Percentiles rank a stretch among this genome's conserved stretches.
phyloP scores from a whole-genome alignment of 1,284 basidiomycete genomes.

The Malassezia caprae region DNA sequence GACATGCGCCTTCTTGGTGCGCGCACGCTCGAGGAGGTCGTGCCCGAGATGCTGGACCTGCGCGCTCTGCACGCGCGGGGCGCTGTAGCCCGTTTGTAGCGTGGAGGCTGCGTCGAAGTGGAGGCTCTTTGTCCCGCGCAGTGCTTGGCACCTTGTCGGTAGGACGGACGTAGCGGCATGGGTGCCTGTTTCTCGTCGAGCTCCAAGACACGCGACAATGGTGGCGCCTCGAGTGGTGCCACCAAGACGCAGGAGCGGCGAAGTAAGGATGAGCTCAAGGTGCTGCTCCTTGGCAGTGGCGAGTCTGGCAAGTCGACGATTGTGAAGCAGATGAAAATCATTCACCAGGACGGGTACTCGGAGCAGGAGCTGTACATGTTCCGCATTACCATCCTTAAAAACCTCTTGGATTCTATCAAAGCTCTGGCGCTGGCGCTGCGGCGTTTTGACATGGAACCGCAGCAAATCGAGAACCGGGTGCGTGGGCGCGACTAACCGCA shows the following conservation, averaged over 20 bases:
- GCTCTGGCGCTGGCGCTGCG: slow-evolving; percentile 78
- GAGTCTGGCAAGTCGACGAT: slow-evolving; percentile 91
- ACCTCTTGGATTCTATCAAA: slow-evolving; percentile 59
- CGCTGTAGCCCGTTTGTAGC: slow-evolving; percentile 12
- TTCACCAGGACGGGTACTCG: slow-evolving; percentile 86
- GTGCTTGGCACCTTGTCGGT: neutral
- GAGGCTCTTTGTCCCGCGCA: slow-evolving; percentile 1
- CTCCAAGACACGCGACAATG: slow-evolving; percentile 55
- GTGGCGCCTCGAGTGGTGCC: slow-evolving; percentile 43
- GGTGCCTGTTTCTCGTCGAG: slow-evolving; percentile 52
- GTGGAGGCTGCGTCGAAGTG: slow-evolving; percentile 1
- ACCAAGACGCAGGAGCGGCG: slow-evolving; percentile 54
- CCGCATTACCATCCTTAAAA: slow-evolving; percentile 59
- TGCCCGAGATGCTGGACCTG: slow-evolving; percentile 63
- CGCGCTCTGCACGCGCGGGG: slow-evolving; percentile 54
- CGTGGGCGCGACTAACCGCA: slow-evolving; percentile 32
- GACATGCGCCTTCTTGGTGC: slow-evolving; percentile 72
- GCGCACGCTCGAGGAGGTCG: slow-evolving; percentile 60
- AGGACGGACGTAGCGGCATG: slow-evolving; percentile 4
- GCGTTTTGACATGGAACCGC: slow-evolving; percentile 76
- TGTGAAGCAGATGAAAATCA: slow-evolving; percentile 99
- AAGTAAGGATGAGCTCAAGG: slow-evolving; percentile 87
- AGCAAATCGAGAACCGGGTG: slow-evolving; percentile 64
- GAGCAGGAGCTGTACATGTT: slow-evolving; percentile 68
- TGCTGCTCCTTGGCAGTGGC: slow-evolving; percentile 71